Evolutionary conservation across 441 rosid species (phyloP).

Genomic region (Isatis lusitanica): DNA sequence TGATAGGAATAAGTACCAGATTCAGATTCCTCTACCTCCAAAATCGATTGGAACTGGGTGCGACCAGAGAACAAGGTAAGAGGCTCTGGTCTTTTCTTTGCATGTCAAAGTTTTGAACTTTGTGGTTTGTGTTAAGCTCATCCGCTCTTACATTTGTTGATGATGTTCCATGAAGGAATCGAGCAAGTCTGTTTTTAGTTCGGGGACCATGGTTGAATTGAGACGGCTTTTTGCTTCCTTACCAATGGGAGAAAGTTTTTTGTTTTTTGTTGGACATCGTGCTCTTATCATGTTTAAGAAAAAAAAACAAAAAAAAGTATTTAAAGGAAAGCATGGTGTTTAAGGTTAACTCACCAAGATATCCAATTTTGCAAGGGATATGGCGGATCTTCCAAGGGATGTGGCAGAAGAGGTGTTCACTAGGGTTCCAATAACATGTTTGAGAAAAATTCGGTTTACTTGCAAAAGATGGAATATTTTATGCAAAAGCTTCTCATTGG

Average conservation of each 20-base stretch:
- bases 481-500: background rate
- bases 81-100: background rate
- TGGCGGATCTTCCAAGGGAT: background rate
- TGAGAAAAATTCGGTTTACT: background rate
- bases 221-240: too few species aligned
- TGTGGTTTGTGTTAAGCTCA: background rate
- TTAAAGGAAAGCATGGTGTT: too few species aligned
- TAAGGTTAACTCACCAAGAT: too few species aligned
- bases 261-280: too few species aligned
- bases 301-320: too few species aligned
- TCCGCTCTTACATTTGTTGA: background rate
- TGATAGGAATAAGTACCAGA: too few species aligned
- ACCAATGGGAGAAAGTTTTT: too few species aligned
- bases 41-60: constrained; percentile 42
- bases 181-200: background rate
- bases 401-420: background rate
- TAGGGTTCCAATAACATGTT: background rate
- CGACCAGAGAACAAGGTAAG: constrained; percentile 12
- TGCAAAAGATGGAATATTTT: background rate
- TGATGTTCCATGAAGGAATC: background rate
- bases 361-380: too few species aligned
- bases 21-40: too few species aligned
- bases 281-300: too few species aligned
- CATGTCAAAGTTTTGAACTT: background rate
- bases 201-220: constrained; percentile 6